A percentile compares a stretch with the other conserved stretches of the same genome.
Conservation (phyloP, 2,329 filamentous ascomycete genomes). For the Curvularia verruculosa region DNA sequence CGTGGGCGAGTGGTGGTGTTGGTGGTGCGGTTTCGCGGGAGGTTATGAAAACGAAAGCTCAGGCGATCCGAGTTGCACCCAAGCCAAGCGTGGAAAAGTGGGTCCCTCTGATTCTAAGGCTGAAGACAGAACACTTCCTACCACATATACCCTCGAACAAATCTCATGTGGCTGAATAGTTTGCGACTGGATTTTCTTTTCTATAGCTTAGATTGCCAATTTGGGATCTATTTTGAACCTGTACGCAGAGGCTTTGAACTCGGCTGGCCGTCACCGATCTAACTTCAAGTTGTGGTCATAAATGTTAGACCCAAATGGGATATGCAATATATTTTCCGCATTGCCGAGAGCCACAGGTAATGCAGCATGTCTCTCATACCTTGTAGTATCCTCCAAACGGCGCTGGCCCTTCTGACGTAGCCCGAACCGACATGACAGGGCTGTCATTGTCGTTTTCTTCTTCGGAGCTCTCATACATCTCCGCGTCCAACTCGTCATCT, state of each 20-base stretch:
- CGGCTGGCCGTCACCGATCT: not conserved
- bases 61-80: conserved; percentile 29
- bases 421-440: conserved; percentile 18
- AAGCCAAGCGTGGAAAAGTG: conserved; percentile 32
- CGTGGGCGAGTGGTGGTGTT: conserved; percentile 33
- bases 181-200: not conserved
- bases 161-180: fast-evolving
- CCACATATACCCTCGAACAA: not conserved
- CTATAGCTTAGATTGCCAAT: not conserved
- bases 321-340: not conserved
- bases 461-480: conserved; percentile 22
- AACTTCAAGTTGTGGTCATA: not conserved
- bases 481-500: conserved; percentile 20
- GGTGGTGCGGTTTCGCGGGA: conserved; percentile 31
- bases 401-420: conserved; percentile 26
- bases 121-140: conserved; percentile 12
- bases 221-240: not conserved
- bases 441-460: conserved; percentile 25
- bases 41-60: conserved; percentile 34
- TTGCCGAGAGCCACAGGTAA: not conserved
- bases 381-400: conserved; percentile 35
- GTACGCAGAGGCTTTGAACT: not conserved
- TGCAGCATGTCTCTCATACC: conserved; percentile 7
- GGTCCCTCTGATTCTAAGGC: conserved; percentile 18
- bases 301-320: not conserved